Evolutionary conservation across 495 filamentous ascomycete species (phyloP).

Genomic region (Daldinia bambusicola): DNA sequence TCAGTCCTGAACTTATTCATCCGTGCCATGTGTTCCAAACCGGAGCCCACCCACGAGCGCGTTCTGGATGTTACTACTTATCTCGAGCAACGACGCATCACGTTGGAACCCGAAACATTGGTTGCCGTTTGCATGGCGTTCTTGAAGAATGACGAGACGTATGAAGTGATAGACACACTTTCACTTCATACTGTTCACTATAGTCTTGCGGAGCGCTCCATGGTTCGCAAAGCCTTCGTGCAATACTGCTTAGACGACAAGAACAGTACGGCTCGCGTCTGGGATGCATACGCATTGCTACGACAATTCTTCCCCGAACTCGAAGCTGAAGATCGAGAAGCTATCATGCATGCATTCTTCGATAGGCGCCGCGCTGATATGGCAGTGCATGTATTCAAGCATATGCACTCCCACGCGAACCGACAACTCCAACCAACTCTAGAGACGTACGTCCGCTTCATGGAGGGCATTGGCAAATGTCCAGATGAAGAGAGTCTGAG

Average conservation of each 20-base stretch:
- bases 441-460: conserved; percentile 79
- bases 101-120: conserved; percentile 76
- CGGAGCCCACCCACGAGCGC: conserved; percentile 65
- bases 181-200: conserved; percentile 71
- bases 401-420: conserved; percentile 79
- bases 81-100: conserved; percentile 74
- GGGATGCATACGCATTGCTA: conserved; percentile 84
- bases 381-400: conserved; percentile 84
- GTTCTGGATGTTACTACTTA: conserved; percentile 80
- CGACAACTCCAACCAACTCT: conserved; percentile 67
- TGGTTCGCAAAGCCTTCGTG: conserved; percentile 71
- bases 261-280: conserved; percentile 70
- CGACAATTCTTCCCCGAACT: conserved; percentile 83
- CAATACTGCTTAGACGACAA: conserved; percentile 69
- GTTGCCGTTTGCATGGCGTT: conserved; percentile 74
- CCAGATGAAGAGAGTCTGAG: conserved; percentile 72
- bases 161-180: conserved; percentile 81
- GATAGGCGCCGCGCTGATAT: conserved; percentile 78
- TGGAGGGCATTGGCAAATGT: conserved; percentile 76
- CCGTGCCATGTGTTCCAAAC: conserved; percentile 70
- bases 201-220: conserved; percentile 69
- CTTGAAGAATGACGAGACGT: conserved; percentile 74
- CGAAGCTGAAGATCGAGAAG: conserved; percentile 65
- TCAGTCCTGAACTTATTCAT: conserved; percentile 79
- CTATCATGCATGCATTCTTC: conserved; percentile 87